Evolutionary conservation across 2,329 filamentous ascomycete genomes (phyloP).

Genomic region (Aphanoascus verrucosus): DNA sequence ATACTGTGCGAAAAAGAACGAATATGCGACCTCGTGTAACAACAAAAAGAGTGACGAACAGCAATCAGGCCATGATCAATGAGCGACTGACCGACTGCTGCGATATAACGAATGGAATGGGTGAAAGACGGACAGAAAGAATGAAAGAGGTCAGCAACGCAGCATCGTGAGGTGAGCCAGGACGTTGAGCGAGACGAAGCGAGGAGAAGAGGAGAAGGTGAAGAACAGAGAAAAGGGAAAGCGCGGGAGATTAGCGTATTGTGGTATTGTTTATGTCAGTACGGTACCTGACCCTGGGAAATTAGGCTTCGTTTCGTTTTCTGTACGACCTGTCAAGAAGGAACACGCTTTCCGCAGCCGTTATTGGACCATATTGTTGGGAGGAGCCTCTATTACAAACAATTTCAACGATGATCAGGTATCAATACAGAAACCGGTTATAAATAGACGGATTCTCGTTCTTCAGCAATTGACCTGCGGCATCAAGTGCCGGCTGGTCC

Average conservation of each 20-base stretch:
- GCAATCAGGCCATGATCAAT: slow-evolving; percentile 12
- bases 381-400: background rate
- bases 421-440: background rate
- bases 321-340: background rate
- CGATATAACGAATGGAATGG: slow-evolving; percentile 5
- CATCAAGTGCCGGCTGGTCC: background rate
- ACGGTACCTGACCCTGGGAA: background rate
- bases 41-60: slow-evolving; percentile 12
- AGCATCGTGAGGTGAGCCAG: background rate
- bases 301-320: slow-evolving; percentile 7
- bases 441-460: background rate
- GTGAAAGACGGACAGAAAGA: slow-evolving; percentile 2
- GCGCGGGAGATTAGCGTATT: slow-evolving; percentile 4
- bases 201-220: slow-evolving; percentile 1
- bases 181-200: background rate
- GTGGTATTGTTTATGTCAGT: background rate
- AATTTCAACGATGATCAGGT: background rate
- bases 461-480: background rate
- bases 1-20: background rate
- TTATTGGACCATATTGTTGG: background rate
- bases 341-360: background rate
- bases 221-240: background rate
- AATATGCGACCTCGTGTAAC: background rate
- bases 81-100: slow-evolving; percentile 5
- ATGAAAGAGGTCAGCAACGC: slow-evolving; percentile 2